Evolutionary conservation across 176 grass and related monocot genomes (phyloP).

Genomic region (Avena atlantica): DNA sequence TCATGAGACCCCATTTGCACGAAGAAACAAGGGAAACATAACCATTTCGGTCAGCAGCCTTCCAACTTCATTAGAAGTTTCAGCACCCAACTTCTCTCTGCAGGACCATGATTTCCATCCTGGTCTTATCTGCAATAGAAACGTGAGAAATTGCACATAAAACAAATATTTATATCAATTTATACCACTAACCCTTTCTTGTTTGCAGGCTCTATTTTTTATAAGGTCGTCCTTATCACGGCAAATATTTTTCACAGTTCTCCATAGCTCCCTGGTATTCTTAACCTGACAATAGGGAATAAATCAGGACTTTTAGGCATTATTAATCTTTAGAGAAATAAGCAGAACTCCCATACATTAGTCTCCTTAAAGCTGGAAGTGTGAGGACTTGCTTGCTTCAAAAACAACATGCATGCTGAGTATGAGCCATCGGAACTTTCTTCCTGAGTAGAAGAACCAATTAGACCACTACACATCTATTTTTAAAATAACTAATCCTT

Average conservation of each 20-base stretch:
- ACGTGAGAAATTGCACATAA: background rate
- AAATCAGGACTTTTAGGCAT: background rate
- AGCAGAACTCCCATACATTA: conserved; percentile 39
- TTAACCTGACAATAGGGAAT: background rate
- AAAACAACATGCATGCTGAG: background rate
- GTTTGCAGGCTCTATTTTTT: conserved; percentile 31
- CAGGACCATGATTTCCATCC: conserved; percentile 67
- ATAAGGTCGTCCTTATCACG: conserved; percentile 46
- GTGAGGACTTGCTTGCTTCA: background rate
- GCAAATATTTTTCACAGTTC: conserved; percentile 37
- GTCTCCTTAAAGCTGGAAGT: background rate
- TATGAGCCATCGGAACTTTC: background rate
- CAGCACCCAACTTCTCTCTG: conserved; percentile 48
- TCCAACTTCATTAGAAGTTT: conserved; percentile 42
- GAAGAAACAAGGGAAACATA: conserved; percentile 41
- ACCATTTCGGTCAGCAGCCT: conserved; percentile 48
- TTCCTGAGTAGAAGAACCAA: conserved; percentile 32
- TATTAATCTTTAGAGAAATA: background rate
- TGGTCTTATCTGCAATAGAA: conserved; percentile 41
- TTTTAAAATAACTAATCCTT: background rate
- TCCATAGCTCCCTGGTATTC: conserved; percentile 52
- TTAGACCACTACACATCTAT: background rate
- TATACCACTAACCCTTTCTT: conserved; percentile 34
- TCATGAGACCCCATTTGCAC: conserved; percentile 19
- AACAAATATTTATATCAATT: background rate